Conservation (phyloP, 805 yeast species). For the Zygosaccharomyces bailii region DNA sequence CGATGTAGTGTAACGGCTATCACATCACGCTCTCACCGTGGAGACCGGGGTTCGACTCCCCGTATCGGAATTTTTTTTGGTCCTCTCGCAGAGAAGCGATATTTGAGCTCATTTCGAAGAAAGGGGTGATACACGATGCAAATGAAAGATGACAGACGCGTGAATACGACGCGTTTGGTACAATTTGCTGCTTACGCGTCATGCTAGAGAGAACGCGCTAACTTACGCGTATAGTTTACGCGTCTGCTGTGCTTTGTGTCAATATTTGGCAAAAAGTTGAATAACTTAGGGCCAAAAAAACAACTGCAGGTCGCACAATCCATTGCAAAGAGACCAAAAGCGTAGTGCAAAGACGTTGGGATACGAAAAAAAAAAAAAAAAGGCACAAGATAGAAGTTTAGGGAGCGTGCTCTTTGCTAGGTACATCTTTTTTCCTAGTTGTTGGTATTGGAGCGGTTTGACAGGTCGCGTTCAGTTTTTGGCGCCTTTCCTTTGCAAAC, state of each 20-base stretch:
- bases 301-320: neutral
- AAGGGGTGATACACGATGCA: neutral
- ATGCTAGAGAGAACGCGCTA: neutral
- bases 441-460: slow-evolving; percentile 1
- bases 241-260: slow-evolving; percentile 10
- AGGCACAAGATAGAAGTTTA: too few relatives aligned
- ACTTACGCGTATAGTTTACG: slow-evolving; percentile 5
- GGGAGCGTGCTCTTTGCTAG: slow-evolving; percentile 3
- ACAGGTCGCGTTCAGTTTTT: slow-evolving; percentile 7
- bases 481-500: slow-evolving; percentile 6
- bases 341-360: slow-evolving; percentile 1
- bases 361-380: slow-evolving; percentile 4
- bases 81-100: neutral
- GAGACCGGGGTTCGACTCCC: slow-evolving; percentile 30
- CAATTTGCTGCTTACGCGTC: neutral
- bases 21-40: slow-evolving; percentile 29
- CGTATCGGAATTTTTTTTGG: slow-evolving; percentile 20
- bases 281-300: neutral
- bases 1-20: slow-evolving; percentile 29
- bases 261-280: slow-evolving; percentile 8
- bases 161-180: slow-evolving; percentile 4
- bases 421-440: slow-evolving; percentile 6
- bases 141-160: slow-evolving; percentile 3
- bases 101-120: neutral
- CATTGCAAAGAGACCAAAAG: slow-evolving; percentile 1